A percentile compares a stretch with the other conserved stretches of the same genome.
These are phyloP conservation scores for Crithidia thermophila DNA, from an alignment of 208 protist genomes.

Conservation along the genomic window DNA sequence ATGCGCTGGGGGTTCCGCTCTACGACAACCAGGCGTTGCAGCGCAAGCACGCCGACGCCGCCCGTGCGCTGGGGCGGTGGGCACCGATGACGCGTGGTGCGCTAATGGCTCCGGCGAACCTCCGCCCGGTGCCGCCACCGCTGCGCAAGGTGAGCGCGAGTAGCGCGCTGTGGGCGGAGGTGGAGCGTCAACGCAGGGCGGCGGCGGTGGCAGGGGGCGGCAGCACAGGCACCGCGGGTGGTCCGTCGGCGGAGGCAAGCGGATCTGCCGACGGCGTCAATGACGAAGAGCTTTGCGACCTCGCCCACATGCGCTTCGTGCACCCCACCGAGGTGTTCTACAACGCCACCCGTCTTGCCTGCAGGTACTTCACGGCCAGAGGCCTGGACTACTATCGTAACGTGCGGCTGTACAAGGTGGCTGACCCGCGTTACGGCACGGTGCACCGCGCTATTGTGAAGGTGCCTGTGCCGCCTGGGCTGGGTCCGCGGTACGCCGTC, in stretches of 20 bases:
- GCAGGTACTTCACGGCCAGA: slow-evolving; percentile 40
- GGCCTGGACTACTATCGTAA: slow-evolving; percentile 60
- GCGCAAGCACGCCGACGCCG: slow-evolving; percentile 74
- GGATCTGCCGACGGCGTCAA: slow-evolving; percentile 4
- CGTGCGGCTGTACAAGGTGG: slow-evolving; percentile 72
- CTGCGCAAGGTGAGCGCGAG: slow-evolving; percentile 63
- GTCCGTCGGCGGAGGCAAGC: neutral
- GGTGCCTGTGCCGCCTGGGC: slow-evolving; percentile 58
- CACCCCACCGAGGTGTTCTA: slow-evolving; percentile 58
- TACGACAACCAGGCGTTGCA: slow-evolving; percentile 81
- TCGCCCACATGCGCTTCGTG: slow-evolving; percentile 48
- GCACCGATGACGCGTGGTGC: slow-evolving; percentile 37
- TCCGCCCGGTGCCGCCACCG: slow-evolving; percentile 57
- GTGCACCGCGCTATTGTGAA: slow-evolving; percentile 81
- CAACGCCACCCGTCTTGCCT: slow-evolving; percentile 31
- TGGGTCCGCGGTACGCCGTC: slow-evolving; percentile 65
- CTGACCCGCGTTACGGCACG: slow-evolving; percentile 35
- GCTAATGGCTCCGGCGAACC: slow-evolving; percentile 22
- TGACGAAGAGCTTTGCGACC: slow-evolving; percentile 79
- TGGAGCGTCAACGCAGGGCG: slow-evolving; percentile 26
- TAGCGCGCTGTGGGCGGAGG: slow-evolving; percentile 57
- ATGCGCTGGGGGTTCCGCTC: slow-evolving; percentile 65
- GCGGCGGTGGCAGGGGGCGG: neutral
- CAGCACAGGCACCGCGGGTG: neutral
- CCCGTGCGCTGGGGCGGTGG: slow-evolving; percentile 71